phyloP scores from a whole-genome alignment of 1,284 basidiomycete species.

The Moniliella sp. region DNA sequence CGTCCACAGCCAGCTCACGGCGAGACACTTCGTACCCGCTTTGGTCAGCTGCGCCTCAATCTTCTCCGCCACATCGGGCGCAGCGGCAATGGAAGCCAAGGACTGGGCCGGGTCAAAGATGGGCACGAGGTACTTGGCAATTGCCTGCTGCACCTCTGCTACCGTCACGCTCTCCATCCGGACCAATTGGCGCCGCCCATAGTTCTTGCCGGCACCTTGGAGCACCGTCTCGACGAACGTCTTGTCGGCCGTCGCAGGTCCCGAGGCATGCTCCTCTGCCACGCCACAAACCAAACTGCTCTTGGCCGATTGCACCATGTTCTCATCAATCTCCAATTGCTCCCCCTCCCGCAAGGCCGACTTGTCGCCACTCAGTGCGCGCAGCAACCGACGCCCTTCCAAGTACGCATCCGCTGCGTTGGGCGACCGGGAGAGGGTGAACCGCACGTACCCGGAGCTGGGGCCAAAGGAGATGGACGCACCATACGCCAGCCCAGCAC shows the following conservation, averaged over 20 bases:
- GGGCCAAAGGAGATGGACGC: slow-evolving; percentile 56
- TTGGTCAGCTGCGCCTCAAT: too few species aligned
- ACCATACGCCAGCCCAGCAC: slow-evolving; percentile 51
- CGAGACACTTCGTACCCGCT: neutral
- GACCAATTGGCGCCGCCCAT: slow-evolving; percentile 15
- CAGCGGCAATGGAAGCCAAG: slow-evolving; percentile 58
- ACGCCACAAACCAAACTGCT: slow-evolving; percentile 68
- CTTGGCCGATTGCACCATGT: slow-evolving; percentile 72
- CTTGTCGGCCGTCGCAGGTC: slow-evolving; percentile 52
- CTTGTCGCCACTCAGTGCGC: slow-evolving; percentile 23
- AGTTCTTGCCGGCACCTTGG: slow-evolving; percentile 14
- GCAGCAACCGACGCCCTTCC: slow-evolving; percentile 44
- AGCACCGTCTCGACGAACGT: slow-evolving; percentile 17
- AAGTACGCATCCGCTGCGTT: slow-evolving; percentile 62
- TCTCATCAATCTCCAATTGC: slow-evolving; percentile 51
- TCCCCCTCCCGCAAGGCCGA: too few species aligned
- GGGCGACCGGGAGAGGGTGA: slow-evolving; percentile 56
- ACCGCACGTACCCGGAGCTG: slow-evolving; percentile 60
- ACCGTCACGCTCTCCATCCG: slow-evolving; percentile 51
- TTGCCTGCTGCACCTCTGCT: slow-evolving; percentile 49
- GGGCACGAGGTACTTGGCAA: slow-evolving; percentile 60
- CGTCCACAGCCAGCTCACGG: too few species aligned
- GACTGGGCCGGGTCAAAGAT: slow-evolving; percentile 61
- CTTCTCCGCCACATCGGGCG: slow-evolving; percentile 56
- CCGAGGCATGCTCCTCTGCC: slow-evolving; percentile 59